Conservation (phyloP, 352 stramenopile genomes). For the Globisporangium solare region DNA sequence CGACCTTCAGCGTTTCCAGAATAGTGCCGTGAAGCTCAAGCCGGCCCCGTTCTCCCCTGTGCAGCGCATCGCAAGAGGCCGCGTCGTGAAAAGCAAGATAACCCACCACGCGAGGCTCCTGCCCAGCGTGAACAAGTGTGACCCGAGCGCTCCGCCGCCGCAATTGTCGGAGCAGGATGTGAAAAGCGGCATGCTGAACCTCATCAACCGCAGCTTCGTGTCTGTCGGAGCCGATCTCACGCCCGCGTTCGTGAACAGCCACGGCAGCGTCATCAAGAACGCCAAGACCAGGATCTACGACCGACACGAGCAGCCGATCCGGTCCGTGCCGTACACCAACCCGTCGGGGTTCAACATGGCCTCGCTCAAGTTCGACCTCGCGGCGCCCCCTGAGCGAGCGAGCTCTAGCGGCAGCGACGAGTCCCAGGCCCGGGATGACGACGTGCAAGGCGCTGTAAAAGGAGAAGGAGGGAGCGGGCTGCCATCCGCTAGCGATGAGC, state of each 20-base stretch:
- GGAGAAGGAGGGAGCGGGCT: slow-evolving; percentile 7
- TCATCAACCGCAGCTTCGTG: slow-evolving; percentile 70
- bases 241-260: slow-evolving; percentile 49
- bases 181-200: slow-evolving; percentile 52
- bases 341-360: slow-evolving; percentile 70
- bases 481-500: neutral
- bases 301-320: slow-evolving; percentile 44
- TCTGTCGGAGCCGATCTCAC: slow-evolving; percentile 57
- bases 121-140: slow-evolving; percentile 64
- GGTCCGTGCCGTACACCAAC: slow-evolving; percentile 47
- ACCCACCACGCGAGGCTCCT: slow-evolving; percentile 46
- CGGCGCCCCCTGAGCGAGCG: slow-evolving; percentile 6
- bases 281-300: slow-evolving; percentile 46
- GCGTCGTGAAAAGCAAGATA: slow-evolving; percentile 60
- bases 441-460: slow-evolving; percentile 13
- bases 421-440: neutral
- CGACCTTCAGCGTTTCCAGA: slow-evolving; percentile 31
- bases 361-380: slow-evolving; percentile 75
- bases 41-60: slow-evolving; percentile 7
- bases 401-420: slow-evolving; percentile 1
- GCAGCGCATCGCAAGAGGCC: slow-evolving; percentile 23
- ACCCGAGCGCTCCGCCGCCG: slow-evolving; percentile 46
- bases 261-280: slow-evolving; percentile 52
- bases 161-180: slow-evolving; percentile 57
- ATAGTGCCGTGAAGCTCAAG: slow-evolving; percentile 29